phyloP scores from a whole-genome alignment of 1,284 basidiomycete genomes.

The Rhodotorula sp. region DNA sequence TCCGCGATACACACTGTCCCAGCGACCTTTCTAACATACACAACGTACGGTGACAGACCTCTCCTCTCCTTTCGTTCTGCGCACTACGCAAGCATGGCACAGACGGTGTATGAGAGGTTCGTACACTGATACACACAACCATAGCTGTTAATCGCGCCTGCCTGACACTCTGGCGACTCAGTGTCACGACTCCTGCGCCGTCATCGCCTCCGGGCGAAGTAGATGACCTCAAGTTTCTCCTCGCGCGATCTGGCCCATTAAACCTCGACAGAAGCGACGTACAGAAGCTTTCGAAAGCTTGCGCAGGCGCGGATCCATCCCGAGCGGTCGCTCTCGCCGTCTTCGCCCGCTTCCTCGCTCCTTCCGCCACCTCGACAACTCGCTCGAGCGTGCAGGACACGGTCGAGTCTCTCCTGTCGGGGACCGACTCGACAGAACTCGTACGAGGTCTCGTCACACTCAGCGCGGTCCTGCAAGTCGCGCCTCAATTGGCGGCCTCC shows the following conservation, averaged over 20 bases:
- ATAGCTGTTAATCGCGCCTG: too few species aligned
- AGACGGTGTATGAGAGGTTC: too few species aligned
- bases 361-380: slow-evolving; percentile 12
- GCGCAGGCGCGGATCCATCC: neutral
- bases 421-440: slow-evolving; percentile 29
- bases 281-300: neutral
- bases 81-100: too few species aligned
- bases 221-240: slow-evolving; percentile 8
- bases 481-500: slow-evolving; percentile 61
- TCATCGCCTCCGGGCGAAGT: too few species aligned
- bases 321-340: slow-evolving; percentile 20
- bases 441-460: slow-evolving; percentile 58
- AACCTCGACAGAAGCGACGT: slow-evolving; percentile 3
- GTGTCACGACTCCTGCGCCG: too few species aligned
- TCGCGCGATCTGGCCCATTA: neutral
- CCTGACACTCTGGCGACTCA: too few species aligned
- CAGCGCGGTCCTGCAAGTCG: slow-evolving; percentile 70
- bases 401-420: slow-evolving; percentile 18
- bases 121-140: too few species aligned
- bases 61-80: too few species aligned
- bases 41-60: too few species aligned
- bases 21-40: too few species aligned
- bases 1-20: too few species aligned
- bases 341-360: slow-evolving; percentile 19
- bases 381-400: slow-evolving; percentile 7